Evolutionary conservation across 257 asterid genomes (phyloP).

Genomic region (Eustoma russellianum): DNA sequence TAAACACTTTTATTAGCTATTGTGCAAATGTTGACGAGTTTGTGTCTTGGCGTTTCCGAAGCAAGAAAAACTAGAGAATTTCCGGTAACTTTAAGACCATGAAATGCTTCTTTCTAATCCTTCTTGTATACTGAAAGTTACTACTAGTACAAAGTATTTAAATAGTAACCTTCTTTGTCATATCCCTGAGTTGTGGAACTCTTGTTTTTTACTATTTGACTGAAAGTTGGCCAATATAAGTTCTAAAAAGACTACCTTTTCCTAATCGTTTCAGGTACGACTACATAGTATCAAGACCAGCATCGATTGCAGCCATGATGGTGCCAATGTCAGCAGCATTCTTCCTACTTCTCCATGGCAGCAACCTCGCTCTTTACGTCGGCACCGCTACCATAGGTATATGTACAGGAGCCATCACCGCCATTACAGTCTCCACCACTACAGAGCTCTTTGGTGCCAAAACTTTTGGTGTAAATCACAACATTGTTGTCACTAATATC

Average conservation of each 20-base stretch:
- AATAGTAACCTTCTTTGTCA: not conserved
- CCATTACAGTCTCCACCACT: slow-evolving; percentile 58
- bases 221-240: too few relatives aligned
- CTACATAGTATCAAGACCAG: slow-evolving; percentile 36
- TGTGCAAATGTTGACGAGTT: too few relatives aligned
- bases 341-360: slow-evolving; percentile 32
- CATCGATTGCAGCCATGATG: slow-evolving; percentile 57
- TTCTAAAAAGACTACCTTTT: too few relatives aligned
- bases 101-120: too few relatives aligned
- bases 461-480: slow-evolving; percentile 61
- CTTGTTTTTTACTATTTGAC: too few relatives aligned
- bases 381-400: slow-evolving; percentile 60
- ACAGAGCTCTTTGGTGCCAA: slow-evolving; percentile 55
- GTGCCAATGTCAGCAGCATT: slow-evolving; percentile 67
- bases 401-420: slow-evolving; percentile 64
- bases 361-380: slow-evolving; percentile 24
- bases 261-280: slow-evolving; percentile 25
- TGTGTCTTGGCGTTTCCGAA: too few relatives aligned
- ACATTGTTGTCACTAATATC: slow-evolving; percentile 52
- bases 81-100: too few relatives aligned
- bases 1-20: too few relatives aligned
- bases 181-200: too few relatives aligned
- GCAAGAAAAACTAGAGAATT: too few relatives aligned
- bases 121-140: too few relatives aligned
- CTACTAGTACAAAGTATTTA: not conserved